A percentile compares a stretch with the other conserved stretches of the same genome.
Conservation (phyloP, 2,329 filamentous ascomycete species). For the Hirsutella rhossiliensis region DNA sequence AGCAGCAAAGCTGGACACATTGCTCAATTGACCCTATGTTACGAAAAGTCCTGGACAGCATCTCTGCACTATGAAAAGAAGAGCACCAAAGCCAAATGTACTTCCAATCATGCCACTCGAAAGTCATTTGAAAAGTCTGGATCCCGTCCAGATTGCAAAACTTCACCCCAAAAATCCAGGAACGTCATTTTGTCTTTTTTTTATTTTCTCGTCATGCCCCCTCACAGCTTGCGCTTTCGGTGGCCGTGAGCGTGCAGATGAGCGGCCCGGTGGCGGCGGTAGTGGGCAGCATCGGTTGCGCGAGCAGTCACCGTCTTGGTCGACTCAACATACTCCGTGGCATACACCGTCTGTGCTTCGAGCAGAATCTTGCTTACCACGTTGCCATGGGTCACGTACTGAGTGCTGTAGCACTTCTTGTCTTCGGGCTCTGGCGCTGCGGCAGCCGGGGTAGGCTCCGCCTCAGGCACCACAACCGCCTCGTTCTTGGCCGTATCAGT, state of each 20-base stretch:
- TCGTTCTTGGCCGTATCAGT: background rate
- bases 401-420: conserved; percentile 32
- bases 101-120: conserved; percentile 19
- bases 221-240: conserved; percentile 12
- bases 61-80: conserved; percentile 21
- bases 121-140: conserved; percentile 14
- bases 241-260: conserved; percentile 29
- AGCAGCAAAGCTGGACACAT: background rate
- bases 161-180: conserved; percentile 6
- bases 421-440: conserved; percentile 11
- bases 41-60: conserved; percentile 17
- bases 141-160: conserved; percentile 22
- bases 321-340: conserved; percentile 31
- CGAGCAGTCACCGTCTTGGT: conserved; percentile 24
- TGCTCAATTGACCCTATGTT: conserved; percentile 14
- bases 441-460: conserved; percentile 4
- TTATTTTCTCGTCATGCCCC: conserved; percentile 3
- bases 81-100: conserved; percentile 20
- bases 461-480: conserved; percentile 1
- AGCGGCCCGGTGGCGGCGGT: conserved; percentile 15
- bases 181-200: conserved; percentile 7
- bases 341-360: conserved; percentile 41
- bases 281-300: conserved; percentile 2
- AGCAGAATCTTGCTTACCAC: conserved; percentile 44
- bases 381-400: conserved; percentile 37